Evolutionary conservation across 148 eudicot species (phyloP), one percentile per base, ranked within the genome.

Genomic region (Polygonum aviculare): DNA sequence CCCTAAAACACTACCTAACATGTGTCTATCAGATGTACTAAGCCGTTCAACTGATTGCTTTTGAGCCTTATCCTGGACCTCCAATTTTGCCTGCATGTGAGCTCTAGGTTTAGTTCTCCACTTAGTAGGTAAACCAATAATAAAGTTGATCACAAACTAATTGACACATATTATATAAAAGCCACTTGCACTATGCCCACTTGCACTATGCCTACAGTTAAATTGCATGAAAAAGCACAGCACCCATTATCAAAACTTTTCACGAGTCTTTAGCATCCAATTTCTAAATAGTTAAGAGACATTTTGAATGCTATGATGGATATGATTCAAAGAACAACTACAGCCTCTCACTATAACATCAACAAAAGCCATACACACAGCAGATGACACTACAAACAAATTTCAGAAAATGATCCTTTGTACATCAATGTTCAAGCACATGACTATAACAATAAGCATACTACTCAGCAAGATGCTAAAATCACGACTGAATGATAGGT

Each of bases 71-170:
- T 95, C 88, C 81, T 83, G 77, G 12, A 76, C 86, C 82, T 88
- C 81, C 78, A 83, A 35, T 84, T 92, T 90, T 33, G 88, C 91
- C 98, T 95, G 77, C 80, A 86, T 80, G 69, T 59, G 79, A 74
- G 38, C 50, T 19, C 3, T 7, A 55, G 62, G 31, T 55, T 55
- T 55, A 55, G 62, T 55, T 18, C 7, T 62, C 69, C 15, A 22
- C 26, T 62, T 62, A 31, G 69, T 62, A 62, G 5, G 33, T 31
- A 3, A 62, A 62, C 12, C 31, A 62, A 62, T 31, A 39, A 62
- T 22, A 19, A 7, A 57, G 63, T 12, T 57, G 16, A n/a, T 62
- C 26, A 62, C 26, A 12, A 39, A 62, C 39, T 62, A 10, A 12
- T 59, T 9, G 36, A 15, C 12, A 59, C 67, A 59, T 59, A 59